These are phyloP conservation scores for Pestalotiopsis sp. DNA, from an alignment of 2,329 filamentous ascomycete genomes.

Conservation along the genomic window DNA sequence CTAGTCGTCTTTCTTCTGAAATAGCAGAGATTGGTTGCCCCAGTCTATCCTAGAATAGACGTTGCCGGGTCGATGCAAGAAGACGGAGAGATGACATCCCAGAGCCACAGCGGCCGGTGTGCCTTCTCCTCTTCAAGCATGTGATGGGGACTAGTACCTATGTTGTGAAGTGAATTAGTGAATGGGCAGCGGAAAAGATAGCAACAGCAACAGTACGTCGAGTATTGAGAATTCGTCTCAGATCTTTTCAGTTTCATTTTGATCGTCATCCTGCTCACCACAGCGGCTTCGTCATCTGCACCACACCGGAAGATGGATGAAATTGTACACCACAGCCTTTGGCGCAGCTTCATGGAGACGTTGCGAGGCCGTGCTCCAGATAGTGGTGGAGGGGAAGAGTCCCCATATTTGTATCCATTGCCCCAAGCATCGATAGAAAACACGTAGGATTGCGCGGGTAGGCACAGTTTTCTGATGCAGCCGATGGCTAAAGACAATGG, in stretches of 20 bases:
- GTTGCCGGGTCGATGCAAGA: too few species aligned
- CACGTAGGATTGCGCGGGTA: neutral
- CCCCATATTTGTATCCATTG: neutral
- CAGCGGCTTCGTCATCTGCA: conserved; percentile 16
- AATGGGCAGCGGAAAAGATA: neutral
- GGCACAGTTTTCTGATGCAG: neutral
- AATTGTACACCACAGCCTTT: conserved; percentile 16
- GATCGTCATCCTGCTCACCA: conserved; percentile 18
- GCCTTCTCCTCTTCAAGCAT: too few species aligned
- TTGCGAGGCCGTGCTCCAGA: conserved; percentile 13
- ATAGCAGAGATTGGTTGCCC: too few species aligned
- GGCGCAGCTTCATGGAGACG: conserved; percentile 9
- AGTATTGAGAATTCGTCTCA: conserved; percentile 11
- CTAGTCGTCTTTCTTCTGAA: neutral
- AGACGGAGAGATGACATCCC: too few species aligned
- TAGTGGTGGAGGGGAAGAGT: neutral
- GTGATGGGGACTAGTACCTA: neutral
- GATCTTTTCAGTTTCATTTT: conserved; percentile 18
- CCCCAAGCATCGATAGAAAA: neutral
- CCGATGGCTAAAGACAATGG: neutral
- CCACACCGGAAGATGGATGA: conserved; percentile 1
- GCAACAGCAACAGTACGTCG: neutral
- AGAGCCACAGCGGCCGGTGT: too few species aligned
- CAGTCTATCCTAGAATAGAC: too few species aligned
- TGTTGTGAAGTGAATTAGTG: too few species aligned